phyloP scores from a whole-genome alignment of 2,329 filamentous ascomycete genomes.

The Podosphaera fusca region DNA sequence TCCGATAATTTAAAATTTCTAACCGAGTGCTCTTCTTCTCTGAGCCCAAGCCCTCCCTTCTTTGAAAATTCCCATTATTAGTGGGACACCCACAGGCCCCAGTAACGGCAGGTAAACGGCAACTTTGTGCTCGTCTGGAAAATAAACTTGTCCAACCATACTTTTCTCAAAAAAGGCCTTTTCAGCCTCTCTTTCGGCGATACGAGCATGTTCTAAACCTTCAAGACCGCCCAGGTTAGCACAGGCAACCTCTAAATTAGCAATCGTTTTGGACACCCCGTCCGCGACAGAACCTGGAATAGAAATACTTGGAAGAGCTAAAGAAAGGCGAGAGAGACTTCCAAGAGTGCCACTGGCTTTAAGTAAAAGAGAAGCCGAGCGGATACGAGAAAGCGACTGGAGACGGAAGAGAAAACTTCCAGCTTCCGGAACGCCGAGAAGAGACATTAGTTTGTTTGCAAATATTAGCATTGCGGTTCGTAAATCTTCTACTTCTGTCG shows the following conservation, averaged over 20 bases:
- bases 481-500: constrained; percentile 36
- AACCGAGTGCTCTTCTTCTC: constrained; percentile 6
- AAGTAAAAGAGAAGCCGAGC: constrained; percentile 62
- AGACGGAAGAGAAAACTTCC: constrained; percentile 71
- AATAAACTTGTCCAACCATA: constrained; percentile 97
- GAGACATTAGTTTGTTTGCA: constrained; percentile 67
- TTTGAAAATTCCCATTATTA: constrained; percentile 64
- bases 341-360: constrained; percentile 84
- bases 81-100: constrained; percentile 72
- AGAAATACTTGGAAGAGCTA: constrained; percentile 68
- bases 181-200: constrained; percentile 75
- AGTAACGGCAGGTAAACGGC: constrained; percentile 84
- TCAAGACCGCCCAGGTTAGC: constrained; percentile 38
- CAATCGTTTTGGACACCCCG: constrained; percentile 59
- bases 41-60: constrained; percentile 36
- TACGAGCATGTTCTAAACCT: constrained; percentile 57
- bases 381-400: constrained; percentile 64
- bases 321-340: constrained; percentile 67
- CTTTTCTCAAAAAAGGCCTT: constrained; percentile 94
- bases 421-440: constrained; percentile 63
- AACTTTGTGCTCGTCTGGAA: constrained; percentile 94
- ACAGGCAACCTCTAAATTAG: constrained; percentile 57
- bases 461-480: constrained; percentile 72
- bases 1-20: too few relatives aligned
- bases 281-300: constrained; percentile 74